A percentile compares a stretch with the other conserved stretches of the same genome.
These are phyloP conservation scores for Paxillus involutus DNA, from an alignment of 768 basidiomycete genomes.

Conservation along the genomic window DNA sequence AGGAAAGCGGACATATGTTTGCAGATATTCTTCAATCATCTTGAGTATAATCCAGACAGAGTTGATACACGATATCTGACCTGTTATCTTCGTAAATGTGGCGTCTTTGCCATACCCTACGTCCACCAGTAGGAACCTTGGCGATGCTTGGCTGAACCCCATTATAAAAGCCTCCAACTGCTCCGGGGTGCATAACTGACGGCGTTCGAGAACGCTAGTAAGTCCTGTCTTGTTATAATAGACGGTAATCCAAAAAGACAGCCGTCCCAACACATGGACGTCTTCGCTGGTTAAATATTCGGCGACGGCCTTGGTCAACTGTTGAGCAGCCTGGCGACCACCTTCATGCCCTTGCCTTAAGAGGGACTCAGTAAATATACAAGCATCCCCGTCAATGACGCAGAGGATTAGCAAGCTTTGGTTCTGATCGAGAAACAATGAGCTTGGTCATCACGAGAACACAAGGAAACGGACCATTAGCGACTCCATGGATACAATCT, in stretches of 20 bases:
- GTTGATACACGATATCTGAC: constrained; percentile 32
- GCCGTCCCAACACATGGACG: constrained; percentile 56
- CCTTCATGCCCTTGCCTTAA: constrained; percentile 65
- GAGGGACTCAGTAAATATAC: constrained; percentile 60
- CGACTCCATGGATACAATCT: constrained; percentile 58
- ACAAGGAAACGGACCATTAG: constrained; percentile 37
- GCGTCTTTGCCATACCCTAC: constrained; percentile 64
- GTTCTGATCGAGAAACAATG: constrained; percentile 37
- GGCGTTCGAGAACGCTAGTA: constrained; percentile 47
- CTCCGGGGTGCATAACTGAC: constrained; percentile 58
- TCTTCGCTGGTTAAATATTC: constrained; percentile 65
- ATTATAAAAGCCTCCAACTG: constrained; percentile 70
- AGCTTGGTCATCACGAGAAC: neutral
- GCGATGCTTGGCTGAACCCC: constrained; percentile 74
- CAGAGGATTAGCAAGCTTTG: constrained; percentile 72
- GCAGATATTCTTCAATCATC: constrained; percentile 59
- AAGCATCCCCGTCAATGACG: constrained; percentile 71
- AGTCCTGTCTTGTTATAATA: constrained; percentile 67
- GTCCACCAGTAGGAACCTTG: constrained; percentile 69
- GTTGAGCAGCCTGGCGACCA: constrained; percentile 59
- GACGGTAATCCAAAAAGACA: constrained; percentile 76
- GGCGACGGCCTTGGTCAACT: constrained; percentile 66
- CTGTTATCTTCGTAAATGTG: constrained; percentile 68
- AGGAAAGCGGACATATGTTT: constrained; percentile 69
- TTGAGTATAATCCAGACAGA: neutral